Percentiles rank a stretch among this genome's conserved stretches.
phyloP scores from a whole-genome alignment of 345 rosid genomes.

The Abelmoschus esculentus region DNA sequence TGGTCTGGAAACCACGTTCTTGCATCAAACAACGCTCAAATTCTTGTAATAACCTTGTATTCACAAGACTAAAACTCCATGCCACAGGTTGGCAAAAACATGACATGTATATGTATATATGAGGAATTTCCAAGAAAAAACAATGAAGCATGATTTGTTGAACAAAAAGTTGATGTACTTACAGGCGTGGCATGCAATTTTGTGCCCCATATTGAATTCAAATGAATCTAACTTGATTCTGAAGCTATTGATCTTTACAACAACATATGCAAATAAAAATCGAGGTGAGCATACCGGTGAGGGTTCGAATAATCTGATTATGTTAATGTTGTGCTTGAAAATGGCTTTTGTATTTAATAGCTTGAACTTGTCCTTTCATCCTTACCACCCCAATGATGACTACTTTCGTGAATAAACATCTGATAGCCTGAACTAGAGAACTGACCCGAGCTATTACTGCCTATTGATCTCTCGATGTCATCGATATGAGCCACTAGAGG shows the following conservation, averaged over 20 bases:
- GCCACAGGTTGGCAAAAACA: not conserved
- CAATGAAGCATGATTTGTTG: not conserved
- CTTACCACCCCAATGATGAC: constrained; percentile 18
- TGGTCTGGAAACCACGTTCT: not conserved
- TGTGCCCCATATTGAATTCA: constrained; percentile 1
- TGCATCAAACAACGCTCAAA: constrained; percentile 5
- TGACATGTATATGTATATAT: not conserved
- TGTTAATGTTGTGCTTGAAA: not conserved
- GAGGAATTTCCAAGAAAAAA: not conserved
- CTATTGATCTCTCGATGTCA: constrained; percentile 64
- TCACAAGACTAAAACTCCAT: not conserved
- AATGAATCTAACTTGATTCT: constrained; percentile 16
- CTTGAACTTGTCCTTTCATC: constrained; percentile 22
- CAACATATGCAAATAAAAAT: constrained; percentile 6
- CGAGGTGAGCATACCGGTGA: not conserved
- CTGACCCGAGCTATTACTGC: constrained; percentile 59
- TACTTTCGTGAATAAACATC: constrained; percentile 34
- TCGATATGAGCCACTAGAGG: constrained; percentile 52
- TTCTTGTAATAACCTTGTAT: not conserved
- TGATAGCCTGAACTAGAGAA: constrained; percentile 62
- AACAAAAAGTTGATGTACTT: not conserved
- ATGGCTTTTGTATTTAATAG: not conserved
- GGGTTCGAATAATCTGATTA: not conserved
- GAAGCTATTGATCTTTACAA: constrained; percentile 23
- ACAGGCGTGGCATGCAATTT: not conserved